These are phyloP conservation scores for Hortiboletus campestris DNA, from an alignment of 768 basidiomycete species.

Conservation along the genomic window DNA sequence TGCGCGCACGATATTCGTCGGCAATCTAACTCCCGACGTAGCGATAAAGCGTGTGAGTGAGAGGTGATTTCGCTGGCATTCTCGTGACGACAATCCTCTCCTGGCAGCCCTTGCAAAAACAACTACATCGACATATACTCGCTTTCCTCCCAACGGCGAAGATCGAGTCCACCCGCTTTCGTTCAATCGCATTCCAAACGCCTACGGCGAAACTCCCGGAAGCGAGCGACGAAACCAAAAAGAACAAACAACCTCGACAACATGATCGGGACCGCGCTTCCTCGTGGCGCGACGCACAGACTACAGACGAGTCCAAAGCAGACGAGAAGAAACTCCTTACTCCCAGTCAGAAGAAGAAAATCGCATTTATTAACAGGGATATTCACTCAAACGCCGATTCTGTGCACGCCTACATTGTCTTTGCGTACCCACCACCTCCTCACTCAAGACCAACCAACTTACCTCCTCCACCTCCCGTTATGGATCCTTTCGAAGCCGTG, in stretches of 20 bases:
- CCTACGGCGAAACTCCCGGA: slow-evolving; percentile 67
- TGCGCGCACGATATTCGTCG: slow-evolving; percentile 86
- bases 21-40: slow-evolving; percentile 78
- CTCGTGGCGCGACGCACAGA: slow-evolving; percentile 51
- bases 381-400: slow-evolving; percentile 75
- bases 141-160: slow-evolving; percentile 69
- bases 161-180: slow-evolving; percentile 91
- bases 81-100: background rate
- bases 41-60: slow-evolving; percentile 69
- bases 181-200: slow-evolving; percentile 85
- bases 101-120: slow-evolving; percentile 67
- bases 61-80: background rate
- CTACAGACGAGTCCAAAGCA: slow-evolving; percentile 41
- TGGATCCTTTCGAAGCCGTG: slow-evolving; percentile 75
- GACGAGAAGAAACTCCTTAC: slow-evolving; percentile 71
- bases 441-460: slow-evolving; percentile 45
- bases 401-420: slow-evolving; percentile 89
- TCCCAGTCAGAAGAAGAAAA: slow-evolving; percentile 84
- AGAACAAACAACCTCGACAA: slow-evolving; percentile 34
- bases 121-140: slow-evolving; percentile 74
- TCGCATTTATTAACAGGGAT: slow-evolving; percentile 92
- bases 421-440: slow-evolving; percentile 63
- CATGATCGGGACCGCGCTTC: slow-evolving; percentile 61
- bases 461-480: slow-evolving; percentile 45
- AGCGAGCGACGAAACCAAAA: slow-evolving; percentile 31